Evolutionary conservation across 805 yeast genomes (phyloP), one percentile per base, ranked within the genome.

Genomic region (Candida incommunis): DNA sequence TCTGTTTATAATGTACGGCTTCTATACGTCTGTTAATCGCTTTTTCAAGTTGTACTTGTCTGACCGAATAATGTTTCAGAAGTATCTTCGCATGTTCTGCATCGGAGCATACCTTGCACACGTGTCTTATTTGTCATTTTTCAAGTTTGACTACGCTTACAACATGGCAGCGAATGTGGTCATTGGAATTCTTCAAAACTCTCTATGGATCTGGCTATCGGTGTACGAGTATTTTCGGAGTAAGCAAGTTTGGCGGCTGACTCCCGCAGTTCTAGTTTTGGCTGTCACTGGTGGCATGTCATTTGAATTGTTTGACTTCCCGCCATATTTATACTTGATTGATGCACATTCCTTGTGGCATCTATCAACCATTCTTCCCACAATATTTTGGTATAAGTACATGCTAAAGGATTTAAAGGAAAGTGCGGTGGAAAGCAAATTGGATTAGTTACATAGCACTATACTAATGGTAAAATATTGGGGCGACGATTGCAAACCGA

Each of bases 271-370:
- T 9, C 59, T 76, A 41, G 82, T 79, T 7, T 47, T 63, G 0
- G 58, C 69, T 35, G 80, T 88, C 9, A 55, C 75, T 2, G 53
- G 72, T 22, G 96, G 95, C 1, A 85, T 86, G 92, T 70, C 82
- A n/a, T 73, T 90, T 51, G 98, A 90, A 59, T 63, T 90, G 29
- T 82, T 87, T 62, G 98, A 90, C 62, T 92, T 92, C 59, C 74
- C 94, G 3, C 92, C 83, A 15, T 58, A 81, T 31, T 65, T 55
- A 43, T 82, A 72, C 52, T 69, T 83, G 34, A 54, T 92, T 0
- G 98, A 92, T 63, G 94, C 96, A 0, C 98, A 92, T 62, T 77
- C 96, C 0, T 56, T 90, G 34, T 92, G 98, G 98, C 98, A 92
- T 60, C 70, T 82, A 23, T 75, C 84, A 20, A 92, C 98, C 0